phyloP scores from a whole-genome alignment of 2,329 filamentous ascomycete species.

The Teratosphaeria zuluensis region DNA sequence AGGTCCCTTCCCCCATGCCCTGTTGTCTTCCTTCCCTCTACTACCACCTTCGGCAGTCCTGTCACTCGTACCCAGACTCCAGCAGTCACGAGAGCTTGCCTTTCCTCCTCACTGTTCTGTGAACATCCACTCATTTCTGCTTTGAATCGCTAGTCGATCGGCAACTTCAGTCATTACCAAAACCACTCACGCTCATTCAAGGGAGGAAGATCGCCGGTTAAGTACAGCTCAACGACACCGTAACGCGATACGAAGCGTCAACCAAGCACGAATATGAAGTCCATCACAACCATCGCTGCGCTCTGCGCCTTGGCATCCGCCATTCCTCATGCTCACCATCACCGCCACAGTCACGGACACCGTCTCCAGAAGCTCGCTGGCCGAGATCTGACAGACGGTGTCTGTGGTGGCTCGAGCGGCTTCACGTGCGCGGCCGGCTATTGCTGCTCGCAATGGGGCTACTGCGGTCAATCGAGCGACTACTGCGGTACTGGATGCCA shows the following conservation, averaged over 20 bases:
- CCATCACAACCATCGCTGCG: slow-evolving; percentile 5
- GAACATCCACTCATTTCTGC: slow-evolving; percentile 7
- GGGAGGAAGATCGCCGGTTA: neutral
- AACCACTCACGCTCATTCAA: neutral
- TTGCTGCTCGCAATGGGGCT: slow-evolving; percentile 16
- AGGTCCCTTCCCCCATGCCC: neutral
- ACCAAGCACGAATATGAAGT: slow-evolving; percentile 2
- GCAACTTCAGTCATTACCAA: slow-evolving; percentile 6
- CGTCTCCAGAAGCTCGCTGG: neutral
- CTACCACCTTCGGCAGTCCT: neutral
- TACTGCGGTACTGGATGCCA: slow-evolving; percentile 19
- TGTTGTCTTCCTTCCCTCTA: neutral
- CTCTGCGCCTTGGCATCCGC: slow-evolving; percentile 11
- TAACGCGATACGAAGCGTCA: neutral
- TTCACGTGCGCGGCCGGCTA: slow-evolving; percentile 9
- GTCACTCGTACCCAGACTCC: neutral
- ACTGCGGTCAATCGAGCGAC: slow-evolving; percentile 11
- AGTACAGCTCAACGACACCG: neutral
- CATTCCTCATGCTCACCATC: slow-evolving; percentile 8
- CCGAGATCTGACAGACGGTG: slow-evolving; percentile 5
- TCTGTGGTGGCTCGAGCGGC: slow-evolving; percentile 11
- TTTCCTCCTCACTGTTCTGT: slow-evolving; percentile 1
- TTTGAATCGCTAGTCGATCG: slow-evolving; percentile 9
- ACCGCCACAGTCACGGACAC: neutral
- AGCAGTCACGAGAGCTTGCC: neutral